A percentile compares a stretch with the other conserved stretches of the same genome.
Evolutionary conservation across 2,329 filamentous ascomycete species (phyloP).

Genomic region (Fusarium sp.): DNA sequence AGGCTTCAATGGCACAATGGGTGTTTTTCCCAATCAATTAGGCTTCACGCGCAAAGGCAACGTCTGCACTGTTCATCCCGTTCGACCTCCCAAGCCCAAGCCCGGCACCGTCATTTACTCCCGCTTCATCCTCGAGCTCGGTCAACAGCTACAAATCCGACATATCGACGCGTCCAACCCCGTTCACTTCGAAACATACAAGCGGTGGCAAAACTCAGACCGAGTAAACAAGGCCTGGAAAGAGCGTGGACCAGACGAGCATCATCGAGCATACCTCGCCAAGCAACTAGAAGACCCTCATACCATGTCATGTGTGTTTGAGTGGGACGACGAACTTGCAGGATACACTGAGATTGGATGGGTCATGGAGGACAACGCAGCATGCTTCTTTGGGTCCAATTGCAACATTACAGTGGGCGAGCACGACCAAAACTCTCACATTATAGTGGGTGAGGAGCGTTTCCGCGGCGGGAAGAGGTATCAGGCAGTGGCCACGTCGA

Average conservation of each 20-base stretch:
- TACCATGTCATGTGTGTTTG: conserved; percentile 48
- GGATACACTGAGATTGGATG: conserved; percentile 47
- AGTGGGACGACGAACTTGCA: conserved; percentile 46
- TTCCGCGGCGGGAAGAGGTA: conserved; percentile 47
- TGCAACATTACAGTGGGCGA: conserved; percentile 47
- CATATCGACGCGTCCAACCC: conserved; percentile 46
- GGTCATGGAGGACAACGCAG: conserved; percentile 48
- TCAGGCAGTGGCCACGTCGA: conserved; percentile 45
- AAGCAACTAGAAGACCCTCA: conserved; percentile 44
- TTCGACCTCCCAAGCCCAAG: conserved; percentile 44
- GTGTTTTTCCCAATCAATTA: conserved; percentile 43
- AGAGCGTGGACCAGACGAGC: conserved; percentile 46
- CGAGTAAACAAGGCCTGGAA: conserved; percentile 47
- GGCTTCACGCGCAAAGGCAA: conserved; percentile 47
- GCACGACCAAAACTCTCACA: conserved; percentile 48
- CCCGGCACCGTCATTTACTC: conserved; percentile 46
- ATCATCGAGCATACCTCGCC: conserved; percentile 44
- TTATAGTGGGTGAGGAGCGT: conserved; percentile 45
- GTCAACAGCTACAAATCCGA: conserved; percentile 38
- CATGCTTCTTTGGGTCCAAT: conserved; percentile 45
- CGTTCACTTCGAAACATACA: conserved; percentile 43
- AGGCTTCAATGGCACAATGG: conserved; percentile 41
- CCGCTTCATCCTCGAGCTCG: conserved; percentile 45
- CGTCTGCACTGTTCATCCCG: conserved; percentile 47
- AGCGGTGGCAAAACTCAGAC: conserved; percentile 48